Evolutionary conservation across 495 filamentous ascomycete genomes (phyloP).

Genomic region (Xanthoparmelia taractica): DNA sequence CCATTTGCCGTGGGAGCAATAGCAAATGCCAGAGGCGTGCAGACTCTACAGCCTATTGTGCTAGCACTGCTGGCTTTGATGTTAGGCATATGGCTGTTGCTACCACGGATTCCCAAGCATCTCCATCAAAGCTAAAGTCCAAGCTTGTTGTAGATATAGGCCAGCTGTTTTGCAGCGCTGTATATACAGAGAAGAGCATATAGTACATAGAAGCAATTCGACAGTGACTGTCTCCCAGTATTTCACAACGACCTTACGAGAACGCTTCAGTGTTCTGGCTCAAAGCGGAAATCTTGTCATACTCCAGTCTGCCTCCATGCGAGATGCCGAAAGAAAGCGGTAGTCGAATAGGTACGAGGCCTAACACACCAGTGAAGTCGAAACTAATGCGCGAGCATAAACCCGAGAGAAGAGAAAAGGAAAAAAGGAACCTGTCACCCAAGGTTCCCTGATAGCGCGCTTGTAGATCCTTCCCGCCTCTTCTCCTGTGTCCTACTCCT

Average conservation of each 20-base stretch:
- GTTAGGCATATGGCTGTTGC: slow-evolving; percentile 46
- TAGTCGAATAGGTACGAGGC: no score
- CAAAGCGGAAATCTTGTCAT: no score
- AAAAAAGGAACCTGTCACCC: no score
- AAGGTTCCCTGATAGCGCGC: no score
- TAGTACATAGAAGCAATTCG: no score
- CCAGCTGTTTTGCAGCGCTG: neutral
- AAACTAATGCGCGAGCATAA: no score
- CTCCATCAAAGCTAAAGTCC: slow-evolving; percentile 13
- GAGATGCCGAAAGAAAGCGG: no score
- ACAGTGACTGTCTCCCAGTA: neutral
- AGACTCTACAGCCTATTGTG: slow-evolving; percentile 69
- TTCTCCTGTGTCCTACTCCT: neutral
- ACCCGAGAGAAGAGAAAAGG: no score
- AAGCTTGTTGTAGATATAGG: neutral
- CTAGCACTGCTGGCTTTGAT: slow-evolving; percentile 57
- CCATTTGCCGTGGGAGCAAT: slow-evolving; percentile 82
- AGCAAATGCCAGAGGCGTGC: slow-evolving; percentile 69
- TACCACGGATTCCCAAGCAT: slow-evolving; percentile 31
- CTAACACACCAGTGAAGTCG: no score
- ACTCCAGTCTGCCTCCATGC: no score
- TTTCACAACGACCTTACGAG: neutral
- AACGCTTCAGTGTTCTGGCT: neutral
- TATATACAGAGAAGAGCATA: neutral
- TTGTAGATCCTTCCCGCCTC: neutral